phyloP scores from a whole-genome alignment of 2,329 filamentous ascomycete species.

The Sporothrix globosa region DNA sequence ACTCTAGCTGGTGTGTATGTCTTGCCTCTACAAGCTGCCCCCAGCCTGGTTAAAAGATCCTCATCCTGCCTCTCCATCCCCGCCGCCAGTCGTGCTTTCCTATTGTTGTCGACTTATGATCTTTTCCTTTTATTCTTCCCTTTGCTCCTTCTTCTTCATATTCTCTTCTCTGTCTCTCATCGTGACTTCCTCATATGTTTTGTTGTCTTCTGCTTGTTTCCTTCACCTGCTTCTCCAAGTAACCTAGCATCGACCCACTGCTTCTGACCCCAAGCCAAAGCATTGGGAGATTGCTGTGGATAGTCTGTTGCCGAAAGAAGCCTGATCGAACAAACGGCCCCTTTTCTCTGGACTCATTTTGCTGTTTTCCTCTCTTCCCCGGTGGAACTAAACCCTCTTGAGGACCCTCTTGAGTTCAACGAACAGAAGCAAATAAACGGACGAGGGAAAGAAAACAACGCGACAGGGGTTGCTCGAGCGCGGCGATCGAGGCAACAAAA shows the following conservation, averaged over 20 bases:
- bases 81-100: slow-evolving; percentile 19
- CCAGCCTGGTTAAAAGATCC: slow-evolving; percentile 28
- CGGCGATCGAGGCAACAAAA: slow-evolving; percentile 12
- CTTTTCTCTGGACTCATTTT: neutral
- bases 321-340: slow-evolving; percentile 22
- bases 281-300: slow-evolving; percentile 26
- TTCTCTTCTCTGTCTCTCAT: slow-evolving; percentile 1
- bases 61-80: slow-evolving; percentile 22
- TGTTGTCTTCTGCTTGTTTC: neutral
- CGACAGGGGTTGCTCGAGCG: slow-evolving; percentile 19
- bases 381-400: neutral
- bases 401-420: neutral
- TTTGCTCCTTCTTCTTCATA: slow-evolving; percentile 2
- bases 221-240: slow-evolving; percentile 6
- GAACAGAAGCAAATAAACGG: neutral
- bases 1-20: neutral
- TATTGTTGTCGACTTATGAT: neutral
- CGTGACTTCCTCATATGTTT: slow-evolving; percentile 14
- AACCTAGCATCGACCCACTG: slow-evolving; percentile 14
- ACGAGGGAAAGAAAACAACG: neutral
- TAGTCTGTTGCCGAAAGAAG: slow-evolving; percentile 25
- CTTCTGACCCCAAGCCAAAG: slow-evolving; percentile 21
- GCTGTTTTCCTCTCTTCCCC: neutral
- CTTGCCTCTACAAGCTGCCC: slow-evolving; percentile 1
- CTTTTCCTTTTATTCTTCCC: neutral